Evolutionary conservation across 805 yeast genomes (phyloP).

Genomic region (Lipomyces kockii): DNA sequence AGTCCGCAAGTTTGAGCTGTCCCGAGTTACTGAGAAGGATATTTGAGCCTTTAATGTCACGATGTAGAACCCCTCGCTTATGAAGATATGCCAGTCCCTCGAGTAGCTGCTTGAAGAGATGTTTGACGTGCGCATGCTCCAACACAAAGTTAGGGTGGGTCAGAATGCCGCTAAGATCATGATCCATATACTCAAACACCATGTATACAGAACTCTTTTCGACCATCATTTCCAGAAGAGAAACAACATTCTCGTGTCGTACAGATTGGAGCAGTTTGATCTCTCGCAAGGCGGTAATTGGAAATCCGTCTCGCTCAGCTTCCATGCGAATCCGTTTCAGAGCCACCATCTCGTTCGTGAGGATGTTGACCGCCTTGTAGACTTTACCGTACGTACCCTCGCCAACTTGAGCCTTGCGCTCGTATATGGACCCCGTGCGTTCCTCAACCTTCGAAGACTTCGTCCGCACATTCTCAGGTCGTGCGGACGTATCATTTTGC

Average conservation of each 20-base stretch:
- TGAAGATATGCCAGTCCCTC: conserved; percentile 85
- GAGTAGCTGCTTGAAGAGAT: conserved; percentile 77
- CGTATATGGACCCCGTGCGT: conserved; percentile 50
- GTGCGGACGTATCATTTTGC: background rate
- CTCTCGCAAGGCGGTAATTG: conserved; percentile 93
- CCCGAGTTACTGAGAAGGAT: conserved; percentile 80
- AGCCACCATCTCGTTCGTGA: conserved; percentile 78
- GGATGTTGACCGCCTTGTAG: conserved; percentile 76
- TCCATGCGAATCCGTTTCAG: conserved; percentile 83
- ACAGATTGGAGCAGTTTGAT: conserved; percentile 82
- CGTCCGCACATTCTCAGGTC: background rate
- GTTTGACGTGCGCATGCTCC: conserved; percentile 74
- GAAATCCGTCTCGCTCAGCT: conserved; percentile 90
- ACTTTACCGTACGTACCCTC: conserved; percentile 99
- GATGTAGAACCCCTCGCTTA: conserved; percentile 62
- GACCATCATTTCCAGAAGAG: conserved; percentile 87
- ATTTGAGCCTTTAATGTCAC: conserved; percentile 97
- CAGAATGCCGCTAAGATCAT: conserved; percentile 86
- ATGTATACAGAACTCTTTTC: conserved; percentile 74
- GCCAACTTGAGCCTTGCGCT: conserved; percentile 87
- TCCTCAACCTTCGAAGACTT: conserved; percentile 13
- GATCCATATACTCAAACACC: conserved; percentile 93
- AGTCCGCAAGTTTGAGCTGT: conserved; percentile 86
- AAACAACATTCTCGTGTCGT: conserved; percentile 80
- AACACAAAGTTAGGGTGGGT: conserved; percentile 72